Evolutionary conservation across 805 yeast genomes (phyloP).

Genomic region (Lipomyces mesembrius): DNA sequence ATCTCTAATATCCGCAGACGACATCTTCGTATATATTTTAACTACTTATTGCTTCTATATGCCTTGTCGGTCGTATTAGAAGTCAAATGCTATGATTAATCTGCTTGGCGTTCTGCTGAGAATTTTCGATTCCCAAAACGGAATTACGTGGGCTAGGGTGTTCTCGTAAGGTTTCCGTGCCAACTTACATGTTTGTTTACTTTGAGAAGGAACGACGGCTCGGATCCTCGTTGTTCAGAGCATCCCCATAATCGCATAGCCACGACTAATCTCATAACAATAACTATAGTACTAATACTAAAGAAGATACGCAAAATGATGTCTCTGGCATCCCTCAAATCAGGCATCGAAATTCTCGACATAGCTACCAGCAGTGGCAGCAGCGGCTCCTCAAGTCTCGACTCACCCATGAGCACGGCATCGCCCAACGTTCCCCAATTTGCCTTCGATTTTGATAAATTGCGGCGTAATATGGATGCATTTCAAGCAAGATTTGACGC

Average conservation of each 20-base stretch:
- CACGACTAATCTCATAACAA: no score
- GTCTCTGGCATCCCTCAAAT: slow-evolving; percentile 16
- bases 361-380: not conserved
- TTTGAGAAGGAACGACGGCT: no score
- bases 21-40: slow-evolving; percentile 39
- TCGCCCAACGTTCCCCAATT: slow-evolving; percentile 39
- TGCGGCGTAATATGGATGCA: slow-evolving; percentile 49
- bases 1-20: slow-evolving; percentile 45
- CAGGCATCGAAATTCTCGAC: slow-evolving; percentile 18
- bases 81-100: not conserved
- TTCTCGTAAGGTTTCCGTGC: not conserved
- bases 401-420: slow-evolving; percentile 14
- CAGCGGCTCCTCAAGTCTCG: not conserved
- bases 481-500: slow-evolving; percentile 50
- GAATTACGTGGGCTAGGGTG: slow-evolving; percentile 5
- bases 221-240: no score
- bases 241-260: no score
- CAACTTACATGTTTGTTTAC: slow-evolving; percentile 9
- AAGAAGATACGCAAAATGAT: slow-evolving; percentile 10
- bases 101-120: slow-evolving; percentile 45
- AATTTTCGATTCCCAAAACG: slow-evolving; percentile 25
- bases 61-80: slow-evolving; percentile 17
- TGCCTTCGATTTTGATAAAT: slow-evolving; percentile 44
- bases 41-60: slow-evolving; percentile 48
- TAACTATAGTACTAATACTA: not conserved